Percentiles rank a stretch among this genome's conserved stretches.
These are phyloP conservation scores for Corymbia calophylla DNA, from an alignment of 441 rosid species.

Conservation along the genomic window DNA sequence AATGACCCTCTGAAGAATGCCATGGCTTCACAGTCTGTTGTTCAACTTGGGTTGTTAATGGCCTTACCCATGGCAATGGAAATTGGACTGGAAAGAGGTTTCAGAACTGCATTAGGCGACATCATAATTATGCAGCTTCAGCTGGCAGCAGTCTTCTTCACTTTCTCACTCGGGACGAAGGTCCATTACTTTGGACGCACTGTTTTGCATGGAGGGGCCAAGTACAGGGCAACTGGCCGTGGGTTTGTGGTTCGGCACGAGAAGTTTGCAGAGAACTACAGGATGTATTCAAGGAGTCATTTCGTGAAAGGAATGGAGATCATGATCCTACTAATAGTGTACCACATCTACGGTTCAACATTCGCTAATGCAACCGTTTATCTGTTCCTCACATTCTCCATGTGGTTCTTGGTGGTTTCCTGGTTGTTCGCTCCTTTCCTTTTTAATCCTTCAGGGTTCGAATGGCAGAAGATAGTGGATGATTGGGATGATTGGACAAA, in stretches of 20 bases:
- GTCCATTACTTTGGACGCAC: conserved; percentile 21
- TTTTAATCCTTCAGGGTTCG: conserved; percentile 21
- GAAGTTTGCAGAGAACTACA: conserved; percentile 20
- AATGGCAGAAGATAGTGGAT: conserved; percentile 22
- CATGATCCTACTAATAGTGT: neutral
- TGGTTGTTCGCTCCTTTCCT: conserved; percentile 19
- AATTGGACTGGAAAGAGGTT: conserved; percentile 6
- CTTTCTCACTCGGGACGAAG: conserved; percentile 4
- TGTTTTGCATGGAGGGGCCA: conserved; percentile 18
- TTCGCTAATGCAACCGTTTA: neutral
- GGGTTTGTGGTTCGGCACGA: conserved; percentile 21
- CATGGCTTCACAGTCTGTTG: conserved; percentile 10
- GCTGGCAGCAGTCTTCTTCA: conserved; percentile 4
- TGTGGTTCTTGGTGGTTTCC: conserved; percentile 17
- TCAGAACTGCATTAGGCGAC: neutral
- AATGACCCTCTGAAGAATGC: conserved; percentile 8
- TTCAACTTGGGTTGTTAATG: conserved; percentile 5
- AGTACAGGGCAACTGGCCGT: conserved; percentile 21
- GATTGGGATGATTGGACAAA: conserved; percentile 22
- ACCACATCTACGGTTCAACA: neutral
- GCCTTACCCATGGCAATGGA: conserved; percentile 6
- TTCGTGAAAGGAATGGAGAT: conserved; percentile 13
- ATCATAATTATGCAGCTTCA: conserved; percentile 7
- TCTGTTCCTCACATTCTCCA: neutral
- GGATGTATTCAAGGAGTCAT: conserved; percentile 23